Conservation (phyloP, 2,329 filamentous ascomycete species). For the Monosporascus cannonballus region DNA sequence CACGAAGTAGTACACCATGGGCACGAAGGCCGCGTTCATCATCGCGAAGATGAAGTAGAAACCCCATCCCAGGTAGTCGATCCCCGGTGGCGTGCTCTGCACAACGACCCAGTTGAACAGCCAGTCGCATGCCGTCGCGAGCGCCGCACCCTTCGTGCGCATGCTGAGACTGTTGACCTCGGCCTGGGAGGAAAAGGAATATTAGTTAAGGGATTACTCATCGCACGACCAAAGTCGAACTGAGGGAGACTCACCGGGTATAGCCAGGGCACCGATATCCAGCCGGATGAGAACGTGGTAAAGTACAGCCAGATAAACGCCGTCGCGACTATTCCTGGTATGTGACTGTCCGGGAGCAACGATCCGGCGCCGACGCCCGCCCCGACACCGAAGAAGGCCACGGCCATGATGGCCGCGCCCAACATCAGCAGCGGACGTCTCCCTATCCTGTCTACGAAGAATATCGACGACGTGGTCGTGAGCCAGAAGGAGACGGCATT, state of each 20-base stretch:
- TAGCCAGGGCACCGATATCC: conserved; percentile 15
- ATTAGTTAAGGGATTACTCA: neutral
- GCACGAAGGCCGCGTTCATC: neutral
- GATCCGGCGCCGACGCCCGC: neutral
- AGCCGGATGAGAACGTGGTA: conserved; percentile 1
- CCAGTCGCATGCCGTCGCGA: conserved; percentile 29
- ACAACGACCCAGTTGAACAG: conserved; percentile 28
- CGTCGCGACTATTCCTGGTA: neutral
- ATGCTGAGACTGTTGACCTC: conserved; percentile 30
- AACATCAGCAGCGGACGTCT: conserved; percentile 3
- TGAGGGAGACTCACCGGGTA: conserved; percentile 8
- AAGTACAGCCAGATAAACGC: conserved; percentile 4
- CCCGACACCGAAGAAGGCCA: conserved; percentile 1
- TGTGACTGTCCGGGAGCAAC: neutral
- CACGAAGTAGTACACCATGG: conserved; percentile 3
- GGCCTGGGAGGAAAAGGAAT: conserved; percentile 15
- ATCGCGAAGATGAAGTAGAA: conserved; percentile 36
- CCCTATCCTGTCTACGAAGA: conserved; percentile 1
- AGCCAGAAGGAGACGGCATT: conserved; percentile 2
- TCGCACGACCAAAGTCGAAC: neutral
- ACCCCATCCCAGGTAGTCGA: conserved; percentile 38
- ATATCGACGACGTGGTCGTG: neutral
- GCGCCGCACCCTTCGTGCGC: conserved; percentile 26
- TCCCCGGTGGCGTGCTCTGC: conserved; percentile 26
- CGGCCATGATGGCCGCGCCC: neutral